These are phyloP conservation scores for Tillandsia leiboldiana DNA, from an alignment of 176 grass and related monocot species.

Conservation along the genomic window DNA sequence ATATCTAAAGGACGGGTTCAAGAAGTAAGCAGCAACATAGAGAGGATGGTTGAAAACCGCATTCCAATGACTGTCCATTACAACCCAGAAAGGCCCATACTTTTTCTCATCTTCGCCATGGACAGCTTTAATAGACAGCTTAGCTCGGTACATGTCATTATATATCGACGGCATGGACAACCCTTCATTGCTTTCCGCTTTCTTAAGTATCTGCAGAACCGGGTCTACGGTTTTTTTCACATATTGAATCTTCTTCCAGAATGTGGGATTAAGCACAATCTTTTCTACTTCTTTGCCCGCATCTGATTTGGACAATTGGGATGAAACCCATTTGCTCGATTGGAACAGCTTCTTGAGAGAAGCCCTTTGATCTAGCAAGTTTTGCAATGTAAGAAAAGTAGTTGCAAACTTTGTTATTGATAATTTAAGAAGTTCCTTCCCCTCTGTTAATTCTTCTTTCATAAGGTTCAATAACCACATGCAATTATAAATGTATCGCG, in stretches of 20 bases:
- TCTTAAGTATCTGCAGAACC: constrained; percentile 12
- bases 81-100: constrained; percentile 22
- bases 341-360: constrained; percentile 24
- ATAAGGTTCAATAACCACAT: constrained; percentile 22
- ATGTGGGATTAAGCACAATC: constrained; percentile 11
- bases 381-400: constrained; percentile 16
- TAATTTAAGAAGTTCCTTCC: constrained; percentile 22
- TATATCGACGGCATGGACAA: constrained; percentile 23
- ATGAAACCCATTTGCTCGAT: constrained; percentile 19
- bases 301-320: constrained; percentile 23
- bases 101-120: constrained; percentile 19
- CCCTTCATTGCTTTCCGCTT: background rate
- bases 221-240: constrained; percentile 18
- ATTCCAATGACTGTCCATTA: constrained; percentile 20
- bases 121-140: constrained; percentile 17
- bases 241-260: constrained; percentile 28
- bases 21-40: constrained; percentile 31
- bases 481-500: constrained; percentile 21
- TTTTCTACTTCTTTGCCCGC: constrained; percentile 28
- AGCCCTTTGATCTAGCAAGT: constrained; percentile 17
- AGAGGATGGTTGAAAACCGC: constrained; percentile 23
- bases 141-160: constrained; percentile 16
- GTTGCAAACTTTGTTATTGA: constrained; percentile 13
- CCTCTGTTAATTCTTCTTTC: constrained; percentile 27
- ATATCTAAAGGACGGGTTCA: constrained; percentile 24